These are phyloP conservation scores for Trametes sanguinea DNA, from an alignment of 768 basidiomycete species.

Conservation along the genomic window DNA sequence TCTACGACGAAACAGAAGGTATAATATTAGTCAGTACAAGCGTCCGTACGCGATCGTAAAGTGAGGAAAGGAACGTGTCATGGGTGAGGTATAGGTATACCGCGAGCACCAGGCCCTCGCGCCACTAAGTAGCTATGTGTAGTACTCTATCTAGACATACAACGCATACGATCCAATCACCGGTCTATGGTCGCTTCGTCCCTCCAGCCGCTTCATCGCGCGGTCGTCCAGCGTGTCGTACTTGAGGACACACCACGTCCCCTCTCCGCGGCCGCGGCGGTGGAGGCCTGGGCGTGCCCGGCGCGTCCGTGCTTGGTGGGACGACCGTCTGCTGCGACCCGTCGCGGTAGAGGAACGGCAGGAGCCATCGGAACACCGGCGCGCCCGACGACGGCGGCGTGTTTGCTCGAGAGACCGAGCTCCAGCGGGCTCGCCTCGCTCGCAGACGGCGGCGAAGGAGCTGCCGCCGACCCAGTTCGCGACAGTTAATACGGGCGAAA, in stretches of 20 bases:
- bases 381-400: constrained; percentile 6
- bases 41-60: constrained; percentile 1
- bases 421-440: constrained; percentile 4
- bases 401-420: neutral
- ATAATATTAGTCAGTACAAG: constrained; percentile 4
- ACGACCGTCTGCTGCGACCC: constrained; percentile 31
- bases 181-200: constrained; percentile 81
- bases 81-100: constrained; percentile 1
- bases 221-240: constrained; percentile 78
- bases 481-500: constrained; percentile 13
- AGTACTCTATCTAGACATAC: constrained; percentile 44
- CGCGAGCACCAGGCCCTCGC: neutral
- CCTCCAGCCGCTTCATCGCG: constrained; percentile 74
- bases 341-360: constrained; percentile 44
- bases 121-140: neutral
- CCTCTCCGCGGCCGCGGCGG: constrained; percentile 49
- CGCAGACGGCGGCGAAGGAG: neutral
- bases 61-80: neutral
- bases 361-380: constrained; percentile 18
- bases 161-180: constrained; percentile 80
- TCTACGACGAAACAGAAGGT: neutral
- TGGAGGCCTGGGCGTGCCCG: constrained; percentile 13
- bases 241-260: constrained; percentile 67
- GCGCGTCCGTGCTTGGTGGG: constrained; percentile 22
- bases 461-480: neutral